Conservation (phyloP, 2,329 filamentous ascomycete genomes). For the Pyrenochaeta sp. region DNA sequence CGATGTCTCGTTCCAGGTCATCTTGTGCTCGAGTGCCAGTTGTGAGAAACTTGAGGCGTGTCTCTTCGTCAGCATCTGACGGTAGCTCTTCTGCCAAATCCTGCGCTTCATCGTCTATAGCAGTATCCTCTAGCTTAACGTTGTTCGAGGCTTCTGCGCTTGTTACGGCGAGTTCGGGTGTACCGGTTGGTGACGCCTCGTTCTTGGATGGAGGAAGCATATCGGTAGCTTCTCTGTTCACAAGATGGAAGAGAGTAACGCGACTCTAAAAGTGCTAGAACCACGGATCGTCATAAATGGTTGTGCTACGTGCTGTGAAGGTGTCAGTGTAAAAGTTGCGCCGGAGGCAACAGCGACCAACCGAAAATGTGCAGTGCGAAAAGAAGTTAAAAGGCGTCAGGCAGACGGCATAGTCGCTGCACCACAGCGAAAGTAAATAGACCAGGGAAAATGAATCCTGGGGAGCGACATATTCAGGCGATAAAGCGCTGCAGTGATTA, state of each 20-base stretch:
- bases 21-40: conserved; percentile 75
- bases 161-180: conserved; percentile 16
- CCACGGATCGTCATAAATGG: neutral
- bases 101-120: conserved; percentile 15
- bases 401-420: neutral
- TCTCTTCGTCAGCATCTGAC: conserved; percentile 51
- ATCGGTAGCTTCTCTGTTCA: neutral
- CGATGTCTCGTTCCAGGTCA: conserved; percentile 89
- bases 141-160: conserved; percentile 12
- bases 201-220: conserved; percentile 21
- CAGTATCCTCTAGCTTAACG: conserved; percentile 8
- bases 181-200: conserved; percentile 11
- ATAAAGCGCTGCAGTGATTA: neutral
- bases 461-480: neutral
- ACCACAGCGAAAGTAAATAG: neutral
- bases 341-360: conserved; percentile 24
- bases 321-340: conserved; percentile 7
- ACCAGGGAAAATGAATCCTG: neutral
- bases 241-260: neutral
- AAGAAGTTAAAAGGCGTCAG: neutral
- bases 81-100: conserved; percentile 28
- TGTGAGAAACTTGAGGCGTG: conserved; percentile 50
- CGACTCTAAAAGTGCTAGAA: neutral
- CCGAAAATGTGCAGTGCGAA: conserved; percentile 1
- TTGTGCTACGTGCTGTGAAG: neutral